Evolutionary conservation across 2,329 filamentous ascomycete species (phyloP).

Genomic region (Periconia sp.): DNA sequence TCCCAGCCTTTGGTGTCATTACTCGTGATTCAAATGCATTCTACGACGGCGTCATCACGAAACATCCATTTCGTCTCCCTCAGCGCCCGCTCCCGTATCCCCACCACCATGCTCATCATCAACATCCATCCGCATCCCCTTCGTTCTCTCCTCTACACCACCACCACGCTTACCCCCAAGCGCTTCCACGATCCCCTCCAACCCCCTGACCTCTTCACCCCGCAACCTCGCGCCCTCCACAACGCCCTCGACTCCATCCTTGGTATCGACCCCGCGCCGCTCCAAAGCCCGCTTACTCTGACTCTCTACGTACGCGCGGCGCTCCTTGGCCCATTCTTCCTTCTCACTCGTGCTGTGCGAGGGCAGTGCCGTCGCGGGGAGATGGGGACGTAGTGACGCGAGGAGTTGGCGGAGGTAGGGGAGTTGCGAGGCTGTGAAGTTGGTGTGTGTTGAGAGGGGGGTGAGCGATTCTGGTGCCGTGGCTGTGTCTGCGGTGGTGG

Average conservation of each 20-base stretch:
- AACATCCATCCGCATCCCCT: slow-evolving; percentile 16
- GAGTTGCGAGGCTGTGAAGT: slow-evolving; percentile 81
- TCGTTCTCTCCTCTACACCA: slow-evolving; percentile 1
- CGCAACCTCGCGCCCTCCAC: slow-evolving; percentile 27
- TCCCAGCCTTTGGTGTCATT: too few relatives aligned
- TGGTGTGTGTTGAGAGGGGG: slow-evolving; percentile 68
- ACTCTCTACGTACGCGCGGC: slow-evolving; percentile 80
- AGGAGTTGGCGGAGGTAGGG: slow-evolving; percentile 75
- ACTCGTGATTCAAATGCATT: too few relatives aligned
- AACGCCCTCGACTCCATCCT: slow-evolving; percentile 36
- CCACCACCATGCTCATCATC: not conserved
- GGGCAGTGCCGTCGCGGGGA: slow-evolving; percentile 48
- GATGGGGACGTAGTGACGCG: slow-evolving; percentile 65
- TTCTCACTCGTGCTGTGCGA: slow-evolving; percentile 32
- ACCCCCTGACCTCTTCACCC: slow-evolving; percentile 31
- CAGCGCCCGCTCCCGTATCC: slow-evolving; percentile 16
- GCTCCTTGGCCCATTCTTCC: slow-evolving; percentile 63
- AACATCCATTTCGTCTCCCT: slow-evolving; percentile 24
- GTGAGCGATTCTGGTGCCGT: slow-evolving; percentile 36
- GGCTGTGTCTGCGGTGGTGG: slow-evolving; percentile 21
- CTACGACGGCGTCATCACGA: not conserved
- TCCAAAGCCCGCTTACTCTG: slow-evolving; percentile 78
- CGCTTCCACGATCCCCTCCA: slow-evolving; percentile 29
- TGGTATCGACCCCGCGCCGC: slow-evolving; percentile 64
- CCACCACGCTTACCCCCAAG: slow-evolving; percentile 10